Conservation (phyloP, 1,284 basidiomycete genomes). For the Anthracocystis walkeri region DNA sequence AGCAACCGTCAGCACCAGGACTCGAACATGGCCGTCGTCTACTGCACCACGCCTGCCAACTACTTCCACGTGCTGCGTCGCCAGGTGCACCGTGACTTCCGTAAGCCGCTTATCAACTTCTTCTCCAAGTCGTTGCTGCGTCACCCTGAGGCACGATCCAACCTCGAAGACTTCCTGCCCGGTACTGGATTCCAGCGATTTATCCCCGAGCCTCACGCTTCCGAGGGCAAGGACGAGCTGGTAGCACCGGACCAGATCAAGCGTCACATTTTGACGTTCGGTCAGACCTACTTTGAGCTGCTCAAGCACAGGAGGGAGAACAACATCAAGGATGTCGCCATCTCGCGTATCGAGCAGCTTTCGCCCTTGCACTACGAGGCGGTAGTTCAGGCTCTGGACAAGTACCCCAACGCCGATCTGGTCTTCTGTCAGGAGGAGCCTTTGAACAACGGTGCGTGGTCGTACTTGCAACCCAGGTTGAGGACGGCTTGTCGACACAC, state of each 20-base stretch:
- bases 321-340: conserved; percentile 85
- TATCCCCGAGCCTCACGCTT: conserved; percentile 83
- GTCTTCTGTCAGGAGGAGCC: conserved; percentile 94
- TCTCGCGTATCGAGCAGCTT: conserved; percentile 92
- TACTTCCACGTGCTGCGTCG: conserved; percentile 69
- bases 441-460: conserved; percentile 79
- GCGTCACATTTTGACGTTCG: conserved; percentile 82
- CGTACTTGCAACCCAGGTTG: conserved; percentile 85
- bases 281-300: conserved; percentile 93
- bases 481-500: conserved; percentile 64
- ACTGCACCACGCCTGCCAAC: conserved; percentile 77
- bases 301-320: conserved; percentile 72
- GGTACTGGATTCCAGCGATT: conserved; percentile 94
- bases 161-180: conserved; percentile 86
- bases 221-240: conserved; percentile 74
- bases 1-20: conserved; percentile 96
- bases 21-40: conserved; percentile 99
- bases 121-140: conserved; percentile 96
- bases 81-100: conserved; percentile 69
- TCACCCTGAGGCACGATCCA: conserved; percentile 89
- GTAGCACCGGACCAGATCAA: conserved; percentile 86
- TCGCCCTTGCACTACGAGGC: conserved; percentile 94
- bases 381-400: conserved; percentile 73
- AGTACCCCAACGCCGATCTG: conserved; percentile 92
- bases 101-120: conserved; percentile 78